Conservation (phyloP, 768 basidiomycete species). For the Calocybe gangraenosa region DNA sequence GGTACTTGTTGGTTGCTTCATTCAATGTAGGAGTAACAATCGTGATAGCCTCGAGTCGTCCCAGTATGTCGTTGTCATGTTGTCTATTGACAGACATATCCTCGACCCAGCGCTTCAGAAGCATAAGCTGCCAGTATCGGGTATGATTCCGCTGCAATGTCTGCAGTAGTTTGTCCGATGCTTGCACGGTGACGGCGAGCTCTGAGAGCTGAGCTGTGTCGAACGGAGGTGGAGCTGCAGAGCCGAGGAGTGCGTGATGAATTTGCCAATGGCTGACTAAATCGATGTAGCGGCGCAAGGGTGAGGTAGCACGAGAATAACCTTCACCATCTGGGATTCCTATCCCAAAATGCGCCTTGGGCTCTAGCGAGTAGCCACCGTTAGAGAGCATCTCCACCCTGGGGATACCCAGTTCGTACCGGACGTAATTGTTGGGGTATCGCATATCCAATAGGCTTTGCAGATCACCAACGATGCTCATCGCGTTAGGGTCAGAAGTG, state of each 20-base stretch:
- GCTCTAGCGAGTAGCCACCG: constrained; percentile 45
- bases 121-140: constrained; percentile 30
- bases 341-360: constrained; percentile 62
- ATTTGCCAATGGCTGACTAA: constrained; percentile 91
- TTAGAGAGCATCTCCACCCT: constrained; percentile 28
- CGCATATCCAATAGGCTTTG: constrained; percentile 48
- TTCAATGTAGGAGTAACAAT: background rate
- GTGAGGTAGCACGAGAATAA: constrained; percentile 82
- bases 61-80: constrained; percentile 10
- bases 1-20: background rate
- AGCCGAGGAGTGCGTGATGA: constrained; percentile 62
- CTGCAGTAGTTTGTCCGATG: constrained; percentile 30
- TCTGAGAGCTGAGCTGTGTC: constrained; percentile 39
- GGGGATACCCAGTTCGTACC: constrained; percentile 29
- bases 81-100: constrained; percentile 18
- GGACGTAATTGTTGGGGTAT: constrained; percentile 39
- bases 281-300: constrained; percentile 82
- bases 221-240: constrained; percentile 38
- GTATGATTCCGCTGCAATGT: constrained; percentile 27
- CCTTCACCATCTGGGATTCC: constrained; percentile 73
- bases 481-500: constrained; percentile 26
- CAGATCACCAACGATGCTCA: constrained; percentile 27
- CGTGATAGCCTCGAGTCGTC: constrained; percentile 9
- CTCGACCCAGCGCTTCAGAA: constrained; percentile 35
- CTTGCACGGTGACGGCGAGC: constrained; percentile 33